These are phyloP conservation scores for Pulveroboletus sp. DNA, from an alignment of 768 basidiomycete genomes.

Conservation along the genomic window DNA sequence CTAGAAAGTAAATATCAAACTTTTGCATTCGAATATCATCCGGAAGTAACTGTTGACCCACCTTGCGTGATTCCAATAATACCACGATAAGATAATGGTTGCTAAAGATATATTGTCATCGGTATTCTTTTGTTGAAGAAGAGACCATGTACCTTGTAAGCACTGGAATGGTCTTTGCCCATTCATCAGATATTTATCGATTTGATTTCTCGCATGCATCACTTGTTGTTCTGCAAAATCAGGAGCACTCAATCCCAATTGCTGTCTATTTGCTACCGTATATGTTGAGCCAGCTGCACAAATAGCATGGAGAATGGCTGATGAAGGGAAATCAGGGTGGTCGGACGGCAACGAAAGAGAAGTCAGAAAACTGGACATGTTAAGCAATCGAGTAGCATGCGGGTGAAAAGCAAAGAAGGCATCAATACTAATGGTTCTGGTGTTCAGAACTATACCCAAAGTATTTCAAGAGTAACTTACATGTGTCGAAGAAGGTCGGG, in stretches of 20 bases:
- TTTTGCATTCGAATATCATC: not conserved
- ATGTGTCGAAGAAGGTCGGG: constrained; percentile 63
- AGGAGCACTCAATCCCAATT: constrained; percentile 1
- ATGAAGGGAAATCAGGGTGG: constrained; percentile 71
- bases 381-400: constrained; percentile 68
- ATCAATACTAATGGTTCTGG: constrained; percentile 49
- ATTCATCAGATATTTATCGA: constrained; percentile 44
- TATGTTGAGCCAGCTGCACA: constrained; percentile 79
- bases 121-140: not conserved
- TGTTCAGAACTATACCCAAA: not conserved
- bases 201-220: constrained; percentile 48
- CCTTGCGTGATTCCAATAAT: constrained; percentile 74
- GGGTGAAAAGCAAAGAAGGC: constrained; percentile 80
- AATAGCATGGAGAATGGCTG: constrained; percentile 79
- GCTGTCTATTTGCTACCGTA: constrained; percentile 49
- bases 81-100: constrained; percentile 63
- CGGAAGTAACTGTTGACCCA: constrained; percentile 25
- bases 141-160: constrained; percentile 53
- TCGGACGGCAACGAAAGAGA: constrained; percentile 61
- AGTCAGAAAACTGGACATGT: constrained; percentile 61
- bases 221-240: constrained; percentile 67
- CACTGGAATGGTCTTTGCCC: constrained; percentile 58
- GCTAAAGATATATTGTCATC: constrained; percentile 36
- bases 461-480: constrained; percentile 36
- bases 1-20: constrained; percentile 30